Evolutionary conservation across 169 alveolate species (phyloP).

Genomic region (Plasmodium gonderi): DNA sequence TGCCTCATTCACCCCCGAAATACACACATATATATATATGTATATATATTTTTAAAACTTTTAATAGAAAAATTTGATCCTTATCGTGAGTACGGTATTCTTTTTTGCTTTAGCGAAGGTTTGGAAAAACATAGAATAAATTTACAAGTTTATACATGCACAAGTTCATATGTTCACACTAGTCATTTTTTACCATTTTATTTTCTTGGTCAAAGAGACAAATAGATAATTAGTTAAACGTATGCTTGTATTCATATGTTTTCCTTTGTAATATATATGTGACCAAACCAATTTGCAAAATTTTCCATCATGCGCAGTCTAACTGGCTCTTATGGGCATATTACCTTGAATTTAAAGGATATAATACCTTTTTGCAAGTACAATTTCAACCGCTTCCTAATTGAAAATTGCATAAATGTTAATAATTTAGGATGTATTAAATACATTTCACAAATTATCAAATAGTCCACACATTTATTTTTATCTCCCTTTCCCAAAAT

Average conservation of each 20-base stretch:
- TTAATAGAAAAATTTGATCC: slow-evolving; percentile 31
- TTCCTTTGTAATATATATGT: background rate
- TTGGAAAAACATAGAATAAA: slow-evolving; percentile 13
- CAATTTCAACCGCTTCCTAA: background rate
- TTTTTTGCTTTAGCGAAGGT: slow-evolving; percentile 58
- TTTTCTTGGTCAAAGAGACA: background rate
- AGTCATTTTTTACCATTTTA: background rate
- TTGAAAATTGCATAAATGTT: background rate
- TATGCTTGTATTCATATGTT: background rate
- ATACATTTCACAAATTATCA: background rate
- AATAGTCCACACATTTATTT: background rate
- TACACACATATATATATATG: slow-evolving; percentile 2
- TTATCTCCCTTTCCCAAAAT: background rate
- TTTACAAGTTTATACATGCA: background rate
- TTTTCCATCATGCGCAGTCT: slow-evolving; percentile 16
- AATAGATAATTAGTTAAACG: background rate
- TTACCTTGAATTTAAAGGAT: slow-evolving; percentile 72
- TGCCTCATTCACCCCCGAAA: background rate
- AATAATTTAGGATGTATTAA: background rate
- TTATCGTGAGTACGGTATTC: slow-evolving; percentile 19
- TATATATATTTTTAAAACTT: background rate
- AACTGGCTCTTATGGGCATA: slow-evolving; percentile 75
- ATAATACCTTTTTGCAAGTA: slow-evolving; percentile 70
- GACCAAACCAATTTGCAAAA: background rate
- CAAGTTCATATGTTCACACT: background rate